Evolutionary conservation across 257 asterid genomes (phyloP).

Genomic region (Fraxinus americana): DNA sequence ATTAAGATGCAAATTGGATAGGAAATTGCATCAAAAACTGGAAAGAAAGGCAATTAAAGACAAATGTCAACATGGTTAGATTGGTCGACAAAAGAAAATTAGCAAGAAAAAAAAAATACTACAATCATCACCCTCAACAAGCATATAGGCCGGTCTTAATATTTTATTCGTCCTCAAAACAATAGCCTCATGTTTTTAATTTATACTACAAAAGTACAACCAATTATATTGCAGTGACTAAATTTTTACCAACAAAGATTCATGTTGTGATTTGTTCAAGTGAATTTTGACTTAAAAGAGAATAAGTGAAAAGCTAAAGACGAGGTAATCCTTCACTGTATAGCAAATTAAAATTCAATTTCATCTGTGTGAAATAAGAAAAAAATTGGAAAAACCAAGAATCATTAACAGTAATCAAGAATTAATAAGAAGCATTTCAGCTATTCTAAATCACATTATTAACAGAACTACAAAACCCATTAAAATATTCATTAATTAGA

Average conservation of each 20-base stretch:
- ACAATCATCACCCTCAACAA: neutral
- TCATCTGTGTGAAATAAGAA: neutral
- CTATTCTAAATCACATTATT: neutral
- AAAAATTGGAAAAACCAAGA: neutral
- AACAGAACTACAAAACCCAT: neutral
- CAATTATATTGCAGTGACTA: neutral
- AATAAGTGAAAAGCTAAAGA: neutral
- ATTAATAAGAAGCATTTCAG: constrained; percentile 1
- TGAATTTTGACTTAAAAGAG: neutral
- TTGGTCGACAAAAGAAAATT: neutral
- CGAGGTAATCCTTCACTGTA: neutral
- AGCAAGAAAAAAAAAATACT: neutral
- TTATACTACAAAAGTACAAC: neutral
- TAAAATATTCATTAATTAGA: neutral
- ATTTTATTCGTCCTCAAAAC: neutral
- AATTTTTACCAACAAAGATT: neutral
- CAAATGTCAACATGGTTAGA: neutral
- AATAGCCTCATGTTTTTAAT: neutral
- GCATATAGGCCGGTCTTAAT: neutral
- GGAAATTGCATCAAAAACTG: neutral
- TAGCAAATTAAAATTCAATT: neutral
- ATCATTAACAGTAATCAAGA: neutral
- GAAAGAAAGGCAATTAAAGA: neutral
- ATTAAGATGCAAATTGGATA: neutral
- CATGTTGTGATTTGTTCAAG: neutral